Percentiles rank a stretch among this genome's conserved stretches.
Conservation (phyloP, 148 eudicot genomes). For the Rhododendron mucronatum region DNA sequence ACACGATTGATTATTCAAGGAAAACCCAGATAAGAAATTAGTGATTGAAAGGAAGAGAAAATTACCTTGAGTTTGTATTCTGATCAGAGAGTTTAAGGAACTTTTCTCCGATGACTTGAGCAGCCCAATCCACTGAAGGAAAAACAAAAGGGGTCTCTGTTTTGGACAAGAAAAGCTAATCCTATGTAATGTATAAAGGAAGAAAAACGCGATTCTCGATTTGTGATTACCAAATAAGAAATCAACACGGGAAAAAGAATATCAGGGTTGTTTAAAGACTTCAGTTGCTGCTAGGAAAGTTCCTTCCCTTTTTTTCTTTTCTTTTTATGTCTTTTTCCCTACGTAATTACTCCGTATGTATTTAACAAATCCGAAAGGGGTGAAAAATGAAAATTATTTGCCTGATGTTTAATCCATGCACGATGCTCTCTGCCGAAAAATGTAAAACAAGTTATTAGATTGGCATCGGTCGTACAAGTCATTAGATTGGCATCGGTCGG, state of each 20-base stretch:
- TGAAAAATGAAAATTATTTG: background rate
- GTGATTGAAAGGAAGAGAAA: background rate
- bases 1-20: background rate
- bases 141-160: background rate
- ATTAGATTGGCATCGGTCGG: no score
- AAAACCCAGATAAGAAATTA: conserved; percentile 13
- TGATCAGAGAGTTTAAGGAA: background rate
- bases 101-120: background rate
- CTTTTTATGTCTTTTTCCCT: background rate
- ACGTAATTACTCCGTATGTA: background rate
- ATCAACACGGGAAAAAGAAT: background rate
- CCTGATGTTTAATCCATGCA: no score
- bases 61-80: background rate
- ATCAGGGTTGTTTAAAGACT: background rate
- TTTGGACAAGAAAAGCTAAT: background rate
- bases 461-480: no score
- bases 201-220: background rate
- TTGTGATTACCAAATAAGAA: background rate
- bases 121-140: background rate
- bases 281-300: background rate
- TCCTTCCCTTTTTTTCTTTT: background rate
- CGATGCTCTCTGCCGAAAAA: no score
- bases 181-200: background rate
- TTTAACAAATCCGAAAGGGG: background rate
- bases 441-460: no score